Percentiles rank a stretch among this genome's conserved stretches.
Evolutionary conservation across 495 filamentous ascomycete species (phyloP).

Genomic region (Geopyxis carbonaria): DNA sequence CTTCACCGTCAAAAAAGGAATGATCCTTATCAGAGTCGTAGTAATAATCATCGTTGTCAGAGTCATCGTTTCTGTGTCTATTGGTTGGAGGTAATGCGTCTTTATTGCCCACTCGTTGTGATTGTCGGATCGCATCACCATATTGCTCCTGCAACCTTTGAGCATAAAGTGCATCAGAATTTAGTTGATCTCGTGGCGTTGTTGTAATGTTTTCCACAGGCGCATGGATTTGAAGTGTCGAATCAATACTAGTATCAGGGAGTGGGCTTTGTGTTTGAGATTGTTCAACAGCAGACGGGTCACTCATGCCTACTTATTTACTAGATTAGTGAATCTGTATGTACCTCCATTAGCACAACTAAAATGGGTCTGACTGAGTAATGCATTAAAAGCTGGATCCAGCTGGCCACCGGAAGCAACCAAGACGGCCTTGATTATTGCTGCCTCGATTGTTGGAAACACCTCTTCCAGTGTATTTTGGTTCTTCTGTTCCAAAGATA

Average conservation of each 20-base stretch:
- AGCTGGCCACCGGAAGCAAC: constrained; percentile 70
- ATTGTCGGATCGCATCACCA: constrained; percentile 1
- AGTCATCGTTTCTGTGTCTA: constrained; percentile 26
- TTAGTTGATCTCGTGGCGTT: constrained; percentile 58
- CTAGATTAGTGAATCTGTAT: too few species aligned
- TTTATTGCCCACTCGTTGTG: constrained; percentile 8
- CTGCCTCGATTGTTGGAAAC: constrained; percentile 66
- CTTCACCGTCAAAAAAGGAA: constrained; percentile 71
- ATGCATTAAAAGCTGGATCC: constrained; percentile 89
- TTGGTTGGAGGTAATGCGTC: constrained; percentile 14
- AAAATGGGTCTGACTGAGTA: constrained; percentile 32
- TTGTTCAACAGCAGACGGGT: constrained; percentile 27
- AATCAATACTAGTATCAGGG: constrained; percentile 21
- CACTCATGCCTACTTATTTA: too few species aligned
- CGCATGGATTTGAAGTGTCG: neutral
- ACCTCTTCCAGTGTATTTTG: constrained; percentile 84
- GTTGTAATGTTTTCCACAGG: constrained; percentile 26
- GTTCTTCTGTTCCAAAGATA: constrained; percentile 64
- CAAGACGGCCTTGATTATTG: constrained; percentile 78
- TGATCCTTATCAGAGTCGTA: constrained; percentile 47
- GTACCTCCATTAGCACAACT: neutral
- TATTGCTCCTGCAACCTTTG: constrained; percentile 82
- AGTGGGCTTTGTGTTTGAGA: constrained; percentile 51
- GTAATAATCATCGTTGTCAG: constrained; percentile 31
- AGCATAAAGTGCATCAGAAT: constrained; percentile 84